Evolutionary conservation across 768 basidiomycete species (phyloP), one percentile per base, ranked within the genome.

Genomic region (Aureoboletus auriporus): DNA sequence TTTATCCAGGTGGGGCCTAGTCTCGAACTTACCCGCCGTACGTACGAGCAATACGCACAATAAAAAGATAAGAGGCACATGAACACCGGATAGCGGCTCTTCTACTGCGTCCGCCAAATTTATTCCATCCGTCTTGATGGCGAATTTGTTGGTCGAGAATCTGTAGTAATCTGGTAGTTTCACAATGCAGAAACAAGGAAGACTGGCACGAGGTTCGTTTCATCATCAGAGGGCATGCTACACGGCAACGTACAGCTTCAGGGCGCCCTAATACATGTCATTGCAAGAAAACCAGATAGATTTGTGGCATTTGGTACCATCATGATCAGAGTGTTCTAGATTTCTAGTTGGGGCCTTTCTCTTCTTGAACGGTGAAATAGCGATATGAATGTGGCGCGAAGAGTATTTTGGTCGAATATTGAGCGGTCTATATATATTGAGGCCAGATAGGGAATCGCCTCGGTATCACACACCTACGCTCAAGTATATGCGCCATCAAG

Each of bases 31-130:
- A 23, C 20, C 20, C 9, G 13, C 9, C 34, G 48, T 59, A 60
- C 58, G 54, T 61, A 62, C 30, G 46, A 39, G 6, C 13, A 8
- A 43, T 28, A 31, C 31, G 35, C 29, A 41, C 31, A 40, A 36
- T 37, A 38, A 20, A 43, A 26, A 40, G 56, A 59, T 55, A 62
- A 58, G 46, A 30, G 27, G 39, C 44, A 48, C 56, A 50, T 51
- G 59, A 16, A 33, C 34, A 40, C 34, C 26, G 49, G 56, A 58
- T 56, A 39, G 52, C 44, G 39, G 35, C 30, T 7, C 49, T 59
- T 61, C 42, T 51, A 50, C 60, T 52, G 39, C 56, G 41, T 43
- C 44, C 16, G 45, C 42, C 20, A 23, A 23, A 23, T 23, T 23
- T 23, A 23, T 8, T 20, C 23, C 7, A 23, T 46, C 16, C 33